phyloP scores from a whole-genome alignment of 2,329 filamentous ascomycete genomes.

The Neonectria faginata region DNA sequence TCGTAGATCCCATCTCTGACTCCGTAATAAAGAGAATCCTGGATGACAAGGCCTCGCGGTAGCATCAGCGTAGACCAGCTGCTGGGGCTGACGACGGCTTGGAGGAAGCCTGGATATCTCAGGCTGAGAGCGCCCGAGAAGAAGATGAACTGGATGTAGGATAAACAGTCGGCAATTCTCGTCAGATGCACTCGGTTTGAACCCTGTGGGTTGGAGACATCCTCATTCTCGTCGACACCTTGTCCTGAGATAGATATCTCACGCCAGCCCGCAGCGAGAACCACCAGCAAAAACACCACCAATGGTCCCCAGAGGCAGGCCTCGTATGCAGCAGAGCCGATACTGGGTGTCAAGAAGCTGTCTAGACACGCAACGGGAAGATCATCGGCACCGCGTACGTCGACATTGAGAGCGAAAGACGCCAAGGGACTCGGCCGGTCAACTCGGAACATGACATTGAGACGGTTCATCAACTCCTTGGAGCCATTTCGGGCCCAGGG shows the following conservation, averaged over 20 bases:
- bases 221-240: conserved; percentile 26
- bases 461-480: conserved; percentile 3
- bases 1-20: conserved; percentile 70
- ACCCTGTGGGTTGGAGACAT: background rate
- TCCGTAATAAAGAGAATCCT: conserved; percentile 42
- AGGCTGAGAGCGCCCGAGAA: conserved; percentile 77
- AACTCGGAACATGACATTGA: conserved; percentile 46
- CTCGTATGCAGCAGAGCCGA: conserved; percentile 16
- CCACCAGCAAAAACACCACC: conserved; percentile 25
- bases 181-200: conserved; percentile 34
- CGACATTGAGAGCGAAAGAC: conserved; percentile 34
- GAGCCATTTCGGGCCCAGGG: background rate
- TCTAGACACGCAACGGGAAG: conserved; percentile 31
- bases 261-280: conserved; percentile 33
- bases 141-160: conserved; percentile 81
- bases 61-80: conserved; percentile 78
- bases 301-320: conserved; percentile 34
- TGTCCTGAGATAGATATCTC: conserved; percentile 33
- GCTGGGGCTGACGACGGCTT: conserved; percentile 74
- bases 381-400: conserved; percentile 32
- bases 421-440: conserved; percentile 31
- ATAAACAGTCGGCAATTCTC: conserved; percentile 67
- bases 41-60: conserved; percentile 45
- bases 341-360: conserved; percentile 35
- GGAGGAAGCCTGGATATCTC: conserved; percentile 79